Evolutionary conservation across 1,284 basidiomycete genomes (phyloP), one percentile per base, ranked within the genome.

Genomic region (Sanghuangporus sanghuang): DNA sequence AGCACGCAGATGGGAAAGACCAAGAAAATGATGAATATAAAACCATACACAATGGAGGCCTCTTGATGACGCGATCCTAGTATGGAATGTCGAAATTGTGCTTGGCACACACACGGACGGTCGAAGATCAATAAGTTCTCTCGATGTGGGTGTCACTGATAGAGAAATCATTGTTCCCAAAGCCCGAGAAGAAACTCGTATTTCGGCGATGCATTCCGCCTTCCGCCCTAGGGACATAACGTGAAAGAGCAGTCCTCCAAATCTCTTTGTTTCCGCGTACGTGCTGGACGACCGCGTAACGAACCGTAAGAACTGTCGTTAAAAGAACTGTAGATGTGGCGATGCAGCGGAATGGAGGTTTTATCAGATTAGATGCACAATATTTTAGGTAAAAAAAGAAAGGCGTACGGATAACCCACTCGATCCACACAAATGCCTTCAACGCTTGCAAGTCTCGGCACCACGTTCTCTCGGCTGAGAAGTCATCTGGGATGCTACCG

Each of bases 391-490:
- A 48, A 38, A 40, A 40, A 50, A 23, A 48, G 36, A n/a, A 52
- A 36, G 32, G 78, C 82, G 39, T 67, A 85, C 84, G 73, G 14
- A 80, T 71, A 27, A 81, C 60, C 74, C 83, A 85, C 70, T 83
- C 80, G 54, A 85, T 72, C 85, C 84, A 86, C 39, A 85, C 79
- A 66, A 85, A 77, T 18, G 78, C 74, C 67, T 84, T 84, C 64
- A 85, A 77, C 6, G 78, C 81, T 67, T 84, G 80, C 12, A 84
- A 70, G 64, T 83, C 76, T 40, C 75, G 76, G 70, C 85, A 86
- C 84, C 84, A 86, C 8, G 68, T 67, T 27, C 78, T 75, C 62
- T 78, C 77, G 44, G 80, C 80, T 7, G 74, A 56, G 67, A 77
- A 82, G n/a, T 78, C 82, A 80, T 63, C 67, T 38, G 84, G 82